Conservation (phyloP, 352 stramenopile species). For the Halophytophthora batemanensis region DNA sequence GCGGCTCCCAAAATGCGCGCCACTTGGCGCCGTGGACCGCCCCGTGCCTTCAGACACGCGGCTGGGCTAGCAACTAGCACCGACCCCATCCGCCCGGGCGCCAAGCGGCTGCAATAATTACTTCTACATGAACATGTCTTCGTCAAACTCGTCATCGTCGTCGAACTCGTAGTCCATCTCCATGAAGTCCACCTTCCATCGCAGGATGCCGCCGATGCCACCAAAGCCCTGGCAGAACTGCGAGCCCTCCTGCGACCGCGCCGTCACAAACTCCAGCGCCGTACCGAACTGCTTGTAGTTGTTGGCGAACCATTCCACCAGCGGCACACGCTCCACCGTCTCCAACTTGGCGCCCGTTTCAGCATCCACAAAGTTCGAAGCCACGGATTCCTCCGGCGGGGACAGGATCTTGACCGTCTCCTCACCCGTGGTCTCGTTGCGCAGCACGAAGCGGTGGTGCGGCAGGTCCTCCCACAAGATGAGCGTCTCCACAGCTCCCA, state of each 20-base stretch:
- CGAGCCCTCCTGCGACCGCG: slow-evolving; percentile 96
- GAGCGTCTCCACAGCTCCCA: slow-evolving; percentile 98
- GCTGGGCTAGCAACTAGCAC: no score
- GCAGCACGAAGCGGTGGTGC: slow-evolving; percentile 92
- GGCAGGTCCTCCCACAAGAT: slow-evolving; percentile 99
- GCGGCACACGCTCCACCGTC: slow-evolving; percentile 93
- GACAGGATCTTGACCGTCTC: slow-evolving; percentile 84
- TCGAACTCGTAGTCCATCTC: slow-evolving; percentile 95
- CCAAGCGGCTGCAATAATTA: slow-evolving; percentile 63
- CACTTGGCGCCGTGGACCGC: slow-evolving; percentile 12
- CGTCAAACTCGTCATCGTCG: slow-evolving; percentile 87
- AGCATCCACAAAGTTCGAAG: slow-evolving; percentile 94
- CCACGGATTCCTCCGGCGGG: slow-evolving; percentile 89
- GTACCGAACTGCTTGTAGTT: slow-evolving; percentile 99
- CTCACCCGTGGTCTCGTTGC: slow-evolving; percentile 91
- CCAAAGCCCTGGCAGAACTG: slow-evolving; percentile 99
- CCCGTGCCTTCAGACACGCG: slow-evolving; percentile 7
- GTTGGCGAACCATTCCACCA: slow-evolving; percentile 99
- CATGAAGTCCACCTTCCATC: slow-evolving; percentile 99
- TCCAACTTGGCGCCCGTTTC: slow-evolving; percentile 97
- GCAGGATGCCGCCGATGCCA: slow-evolving; percentile 97
- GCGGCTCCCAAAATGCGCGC: slow-evolving; percentile 18
- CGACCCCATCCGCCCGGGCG: slow-evolving; percentile 20
- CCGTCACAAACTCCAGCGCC: slow-evolving; percentile 98
- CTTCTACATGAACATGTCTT: slow-evolving; percentile 84